Conservation (phyloP, 2,329 filamentous ascomycete genomes). For the Trichoderma brevicompactum region DNA sequence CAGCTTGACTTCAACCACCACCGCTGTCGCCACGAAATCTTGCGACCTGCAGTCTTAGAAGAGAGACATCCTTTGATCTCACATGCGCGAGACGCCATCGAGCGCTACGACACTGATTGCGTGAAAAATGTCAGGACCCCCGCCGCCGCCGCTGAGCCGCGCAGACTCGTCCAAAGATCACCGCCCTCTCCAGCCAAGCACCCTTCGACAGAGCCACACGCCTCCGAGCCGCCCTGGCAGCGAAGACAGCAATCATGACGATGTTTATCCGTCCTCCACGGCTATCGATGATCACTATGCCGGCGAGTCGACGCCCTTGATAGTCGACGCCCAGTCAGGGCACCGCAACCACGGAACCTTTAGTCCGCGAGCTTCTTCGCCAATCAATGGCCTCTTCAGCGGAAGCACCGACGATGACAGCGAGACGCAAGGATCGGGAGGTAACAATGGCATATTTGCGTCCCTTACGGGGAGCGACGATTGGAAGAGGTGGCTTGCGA, state of each 20-base stretch:
- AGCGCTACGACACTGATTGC: background rate
- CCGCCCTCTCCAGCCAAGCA: conserved; percentile 50
- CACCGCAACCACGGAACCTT: conserved; percentile 76
- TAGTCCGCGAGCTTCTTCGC: conserved; percentile 66
- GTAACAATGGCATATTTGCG: conserved; percentile 43
- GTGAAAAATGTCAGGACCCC: conserved; percentile 35
- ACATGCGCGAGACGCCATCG: conserved; percentile 15
- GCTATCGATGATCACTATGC: conserved; percentile 33
- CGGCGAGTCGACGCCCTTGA: conserved; percentile 58
- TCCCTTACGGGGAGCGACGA: conserved; percentile 47
- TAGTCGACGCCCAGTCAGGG: conserved; percentile 50
- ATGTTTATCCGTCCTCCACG: conserved; percentile 25
- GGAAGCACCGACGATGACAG: conserved; percentile 38
- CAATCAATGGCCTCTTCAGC: conserved; percentile 42
- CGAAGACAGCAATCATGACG: conserved; percentile 30
- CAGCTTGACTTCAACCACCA: background rate
- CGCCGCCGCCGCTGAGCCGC: conserved; percentile 37
- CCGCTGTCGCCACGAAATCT: background rate
- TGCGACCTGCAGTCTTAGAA: background rate
- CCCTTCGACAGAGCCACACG: conserved; percentile 52
- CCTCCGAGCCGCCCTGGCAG: conserved; percentile 37
- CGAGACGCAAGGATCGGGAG: conserved; percentile 42
- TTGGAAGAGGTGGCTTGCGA: conserved; percentile 56
- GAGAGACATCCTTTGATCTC: background rate
- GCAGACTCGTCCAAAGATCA: conserved; percentile 43